Percentiles rank a stretch among this genome's conserved stretches.
These are phyloP conservation scores for Apiospora koreana DNA, from an alignment of 2,329 filamentous ascomycete species.

Conservation along the genomic window DNA sequence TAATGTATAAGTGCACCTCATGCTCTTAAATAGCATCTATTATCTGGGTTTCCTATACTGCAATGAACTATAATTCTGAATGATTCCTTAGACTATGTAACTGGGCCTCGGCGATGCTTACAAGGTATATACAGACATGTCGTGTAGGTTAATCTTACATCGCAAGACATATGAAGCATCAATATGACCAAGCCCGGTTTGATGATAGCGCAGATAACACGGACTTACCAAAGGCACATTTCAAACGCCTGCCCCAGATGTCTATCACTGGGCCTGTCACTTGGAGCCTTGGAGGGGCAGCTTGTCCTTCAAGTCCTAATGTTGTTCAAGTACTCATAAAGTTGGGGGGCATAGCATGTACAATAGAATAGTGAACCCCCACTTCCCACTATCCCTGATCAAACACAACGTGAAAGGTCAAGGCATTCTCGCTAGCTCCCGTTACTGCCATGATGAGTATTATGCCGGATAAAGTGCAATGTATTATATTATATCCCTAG, in stretches of 20 bases:
- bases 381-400: not conserved
- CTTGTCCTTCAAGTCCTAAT: too few species aligned
- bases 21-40: not conserved
- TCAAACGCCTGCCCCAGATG: too few species aligned
- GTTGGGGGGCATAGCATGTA: too few species aligned
- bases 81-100: not conserved
- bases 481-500: not conserved
- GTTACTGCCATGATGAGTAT: not conserved
- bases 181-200: not conserved
- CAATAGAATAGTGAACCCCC: too few species aligned
- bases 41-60: not conserved
- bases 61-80: not conserved
- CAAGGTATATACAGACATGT: not conserved
- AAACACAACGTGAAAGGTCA: not conserved
- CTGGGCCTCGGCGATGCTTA: not conserved
- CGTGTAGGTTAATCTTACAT: not conserved
- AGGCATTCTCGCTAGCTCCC: not conserved
- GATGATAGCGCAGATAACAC: too few species aligned
- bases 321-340: too few species aligned
- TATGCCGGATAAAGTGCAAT: not conserved
- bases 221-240: too few species aligned
- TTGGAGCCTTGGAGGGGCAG: too few species aligned
- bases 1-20: conserved; percentile 26
- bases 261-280: too few species aligned
- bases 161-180: not conserved